These are phyloP conservation scores for Apostasia shenzhenica DNA, from an alignment of 106 monocot genomes.

Conservation along the genomic window DNA sequence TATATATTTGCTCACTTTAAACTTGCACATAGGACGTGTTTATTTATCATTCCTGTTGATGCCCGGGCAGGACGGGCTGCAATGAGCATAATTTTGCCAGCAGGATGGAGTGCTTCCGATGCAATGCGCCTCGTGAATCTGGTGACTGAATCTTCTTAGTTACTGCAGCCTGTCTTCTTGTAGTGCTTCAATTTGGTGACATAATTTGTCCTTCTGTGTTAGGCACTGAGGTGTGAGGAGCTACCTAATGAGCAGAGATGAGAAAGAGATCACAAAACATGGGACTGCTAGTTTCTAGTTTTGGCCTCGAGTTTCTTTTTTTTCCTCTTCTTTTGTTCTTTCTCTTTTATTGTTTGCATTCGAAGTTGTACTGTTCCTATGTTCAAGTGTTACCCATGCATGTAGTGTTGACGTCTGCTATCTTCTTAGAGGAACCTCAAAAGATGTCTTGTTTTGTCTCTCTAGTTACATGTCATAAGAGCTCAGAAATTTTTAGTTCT, in stretches of 20 bases:
- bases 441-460: too few species aligned
- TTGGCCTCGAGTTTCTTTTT: not conserved
- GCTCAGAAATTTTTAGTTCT: too few species aligned
- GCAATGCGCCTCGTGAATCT: conserved; percentile 64
- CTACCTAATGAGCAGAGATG: not conserved
- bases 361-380: not conserved
- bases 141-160: conserved; percentile 15
- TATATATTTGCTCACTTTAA: not conserved
- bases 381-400: too few species aligned
- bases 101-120: conserved; percentile 74
- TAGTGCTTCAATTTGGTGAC: not conserved
- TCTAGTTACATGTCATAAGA: too few species aligned
- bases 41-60: not conserved
- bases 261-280: conserved; percentile 1
- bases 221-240: conserved; percentile 12
- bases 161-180: not conserved
- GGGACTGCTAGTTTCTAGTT: conserved; percentile 1
- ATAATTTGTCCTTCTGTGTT: not conserved
- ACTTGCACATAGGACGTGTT: not conserved
- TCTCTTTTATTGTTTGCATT: conserved; percentile 6
- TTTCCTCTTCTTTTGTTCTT: not conserved
- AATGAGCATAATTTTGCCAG: conserved; percentile 85
- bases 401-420: too few species aligned
- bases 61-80: conserved; percentile 48
- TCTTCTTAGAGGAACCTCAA: too few species aligned